Conservation (phyloP, 768 basidiomycete genomes). For the Pleurotus giganteus region DNA sequence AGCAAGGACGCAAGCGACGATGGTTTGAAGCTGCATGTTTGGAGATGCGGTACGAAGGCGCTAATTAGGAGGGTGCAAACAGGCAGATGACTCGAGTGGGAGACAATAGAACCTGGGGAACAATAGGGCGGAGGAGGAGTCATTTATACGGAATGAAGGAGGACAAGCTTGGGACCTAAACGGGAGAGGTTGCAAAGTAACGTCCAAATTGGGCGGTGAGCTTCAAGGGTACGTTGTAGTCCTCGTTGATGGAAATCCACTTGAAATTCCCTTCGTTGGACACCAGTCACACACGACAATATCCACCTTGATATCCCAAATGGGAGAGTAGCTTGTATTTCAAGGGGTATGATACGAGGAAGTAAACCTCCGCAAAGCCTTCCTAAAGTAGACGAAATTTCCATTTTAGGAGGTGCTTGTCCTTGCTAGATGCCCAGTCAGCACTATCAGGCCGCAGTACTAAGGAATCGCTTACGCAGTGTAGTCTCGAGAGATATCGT, state of each 20-base stretch:
- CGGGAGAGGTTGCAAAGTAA: neutral
- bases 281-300: neutral
- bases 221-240: neutral
- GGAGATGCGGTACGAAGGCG: neutral
- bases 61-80: neutral
- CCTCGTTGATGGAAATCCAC: neutral
- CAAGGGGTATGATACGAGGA: neutral
- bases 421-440: no score
- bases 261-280: neutral
- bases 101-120: neutral
- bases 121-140: no score
- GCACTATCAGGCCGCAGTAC: neutral
- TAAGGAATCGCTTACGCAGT: neutral
- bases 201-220: neutral
- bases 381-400: neutral
- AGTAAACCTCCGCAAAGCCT: neutral
- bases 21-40: constrained; percentile 4
- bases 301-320: neutral
- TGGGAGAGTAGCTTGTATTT: constrained; percentile 2
- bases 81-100: constrained; percentile 1
- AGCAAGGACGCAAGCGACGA: constrained; percentile 1
- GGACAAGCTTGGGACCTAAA: neutral
- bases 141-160: neutral
- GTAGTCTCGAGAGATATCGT: no score
- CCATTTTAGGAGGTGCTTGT: neutral